Evolutionary conservation across 371 early-diverging fungal species (phyloP).

Genomic region (Smittium culicis): DNA sequence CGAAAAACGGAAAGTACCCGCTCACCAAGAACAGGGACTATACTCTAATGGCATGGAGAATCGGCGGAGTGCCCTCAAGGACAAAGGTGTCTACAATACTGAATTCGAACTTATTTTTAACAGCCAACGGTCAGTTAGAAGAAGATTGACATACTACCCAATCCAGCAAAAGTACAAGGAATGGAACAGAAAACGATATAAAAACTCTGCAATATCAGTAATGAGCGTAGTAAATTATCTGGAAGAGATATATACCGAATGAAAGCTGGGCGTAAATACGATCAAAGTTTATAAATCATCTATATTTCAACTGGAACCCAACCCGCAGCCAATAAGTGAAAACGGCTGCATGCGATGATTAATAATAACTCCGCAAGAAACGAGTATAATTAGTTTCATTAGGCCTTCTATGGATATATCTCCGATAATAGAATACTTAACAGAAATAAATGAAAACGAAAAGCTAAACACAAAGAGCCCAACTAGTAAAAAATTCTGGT

Average conservation of each 20-base stretch:
- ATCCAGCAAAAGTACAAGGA: conserved; percentile 1
- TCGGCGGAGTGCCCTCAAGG: not conserved
- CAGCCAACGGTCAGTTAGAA: not conserved
- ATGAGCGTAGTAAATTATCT: not conserved
- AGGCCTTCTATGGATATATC: not conserved
- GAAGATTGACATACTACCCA: not conserved
- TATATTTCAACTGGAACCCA: not conserved
- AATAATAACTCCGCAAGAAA: not conserved
- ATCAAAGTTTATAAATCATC: not conserved
- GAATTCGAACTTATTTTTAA: not conserved
- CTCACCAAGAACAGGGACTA: not conserved
- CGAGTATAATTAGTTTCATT: not conserved
- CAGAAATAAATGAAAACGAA: not conserved
- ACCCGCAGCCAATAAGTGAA: not conserved
- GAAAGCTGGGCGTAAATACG: not conserved
- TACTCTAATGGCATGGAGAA: not conserved
- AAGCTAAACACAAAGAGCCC: not conserved
- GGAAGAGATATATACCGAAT: not conserved
- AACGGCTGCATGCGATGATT: not conserved
- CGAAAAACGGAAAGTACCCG: not conserved
- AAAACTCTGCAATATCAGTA: not conserved
- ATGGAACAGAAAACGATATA: not conserved
- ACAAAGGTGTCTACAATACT: not conserved
- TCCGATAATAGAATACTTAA: not conserved
- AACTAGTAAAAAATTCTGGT: not conserved